Base-by-base conservation (phyloP, 805 yeast genomes). In the Candida ortonii region DNA sequence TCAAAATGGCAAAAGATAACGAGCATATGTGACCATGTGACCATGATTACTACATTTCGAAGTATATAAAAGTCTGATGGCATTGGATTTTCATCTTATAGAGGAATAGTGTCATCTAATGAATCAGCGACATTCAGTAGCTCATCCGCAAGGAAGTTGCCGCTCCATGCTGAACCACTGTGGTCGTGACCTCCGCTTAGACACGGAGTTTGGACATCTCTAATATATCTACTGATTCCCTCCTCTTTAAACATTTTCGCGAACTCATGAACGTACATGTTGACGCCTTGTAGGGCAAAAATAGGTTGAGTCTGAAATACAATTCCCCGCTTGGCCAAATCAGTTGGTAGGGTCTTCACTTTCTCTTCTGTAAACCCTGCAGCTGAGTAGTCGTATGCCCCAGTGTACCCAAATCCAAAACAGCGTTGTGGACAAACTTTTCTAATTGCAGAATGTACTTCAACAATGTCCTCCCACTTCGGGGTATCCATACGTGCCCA, bases 401-500 rank as follows among this genome's bases (percentile, higher is more conserved):
- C 84, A 16, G 77, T 68, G 36, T 76, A 59, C 47, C 78, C 78
- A 50, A 78, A 78, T 6, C 77, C 84, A 15, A 78, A 61, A 64
- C 74, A 71, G 44, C 68, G 70, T 16, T 68, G 62, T 11, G 83
- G 83, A 50, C 58, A 66, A 16, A 62, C 52, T 11, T 54, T 59
- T 35, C 71, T 76, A 38, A 78, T 67, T 30, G 57, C 53, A 10
- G 59, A 49, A 11, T 80, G 76, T 43, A 75, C 67, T 3, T 50
- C 55, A 34, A 56, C 57, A 6, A 81, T 80, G 50, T 73, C 73
- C 19, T 61, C 43, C 30, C 76, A 52, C 44, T 76, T 68, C 13
- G 84, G 84, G 3, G 69, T 65, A 52, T 76, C 75, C 22, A 83
- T 78, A 49, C 78, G 82, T 12, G 77, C 59, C 84, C 84, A 78